Base-by-base conservation (phyloP, 2,329 filamentous ascomycete genomes). In the Talaromyces sp. region DNA sequence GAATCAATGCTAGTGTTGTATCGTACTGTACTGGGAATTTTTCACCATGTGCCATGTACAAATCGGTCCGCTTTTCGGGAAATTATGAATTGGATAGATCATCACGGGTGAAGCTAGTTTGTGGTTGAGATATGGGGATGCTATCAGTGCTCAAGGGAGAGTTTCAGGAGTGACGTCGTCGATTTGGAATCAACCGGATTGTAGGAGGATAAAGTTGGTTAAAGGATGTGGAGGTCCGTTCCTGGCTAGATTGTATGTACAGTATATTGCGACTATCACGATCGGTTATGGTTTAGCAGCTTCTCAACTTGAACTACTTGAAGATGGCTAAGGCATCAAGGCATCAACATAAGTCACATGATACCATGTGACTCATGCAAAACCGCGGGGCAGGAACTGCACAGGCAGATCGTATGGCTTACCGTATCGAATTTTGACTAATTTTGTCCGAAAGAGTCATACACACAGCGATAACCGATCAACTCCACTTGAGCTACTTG, bases 361-460 rank as follows among this genome's bases (percentile, higher is more conserved):
- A 54, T 27, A 16, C 41, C 33, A 63, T 52, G 60, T 63, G 61
- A 64, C 31, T 45, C 49, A 63, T 22, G 60, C 63, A 47, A 13
- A 19, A 33, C 47, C 37, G 64, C 59, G 64, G 65, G 64, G 65
- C 49, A 62, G 60, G 37, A 62, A 31, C 54, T 37, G 65, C 66
- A 43, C 33, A 16, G n/a, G 10, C 47, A 41, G 65, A 19, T 37
- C 16, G 19, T 31, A 13, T 47, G 8, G 8, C 62, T 62, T 56
- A n/a, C 66, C 66, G 66, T 68, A 68, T 68, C 65, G 62, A 68
- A 66, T 66, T 68, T 68, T 61, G 64, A 39, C 64, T 60, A 60
- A 63, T 47, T 56, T 66, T 62, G 31, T 50, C 59, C 60, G 57
- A 61, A 64, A 66, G 66, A 67, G 66, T 67, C 66, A 67, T 65